Evolutionary conservation across 1,139 yeast species (phyloP), one percentile per base, ranked within the genome.

Genomic region (Yamadazyma atlantica): DNA sequence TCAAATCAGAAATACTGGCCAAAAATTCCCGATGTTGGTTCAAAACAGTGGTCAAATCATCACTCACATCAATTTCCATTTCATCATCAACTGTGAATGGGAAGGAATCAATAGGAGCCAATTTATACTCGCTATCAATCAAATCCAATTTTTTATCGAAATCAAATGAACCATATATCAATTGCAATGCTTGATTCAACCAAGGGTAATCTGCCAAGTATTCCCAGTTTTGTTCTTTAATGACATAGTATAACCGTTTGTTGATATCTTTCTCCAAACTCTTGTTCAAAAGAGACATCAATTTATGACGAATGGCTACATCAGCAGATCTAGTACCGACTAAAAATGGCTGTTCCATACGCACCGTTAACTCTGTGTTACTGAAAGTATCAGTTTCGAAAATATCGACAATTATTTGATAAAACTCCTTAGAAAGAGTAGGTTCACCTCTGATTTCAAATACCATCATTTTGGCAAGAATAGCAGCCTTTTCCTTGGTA

Each of bases 201-300:
- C 98, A 94, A 35, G 90, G 89, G 53, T 85, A 85, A 48, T 90
- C 97, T 0, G 95, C 92, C 35, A 94, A 69, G 51, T 77, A 85
- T 57, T 94, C 98, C 99, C 99, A 94, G 54, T 88, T 92, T 57
- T 94, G 98, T 50, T 92, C 97, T 28, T 92, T 73, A 24, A 94
- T 75, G 8, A 92, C 82, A 52, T 92, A 94, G 49, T 84, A 82
- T 30, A 94, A 66, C 43, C 98, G 73, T 57, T 87, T 89, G 49
- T 80, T 77, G 17, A 89, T 75, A 49, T 86, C 92, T 37, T 71
- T 75, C 44, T 94, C 97, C 45, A 94, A 69, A 48, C 96, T 85
- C 38, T 76, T 78, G 57, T 85, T 83, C 56, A 94, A 67, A 38
- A 94, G 85, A 0, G 76, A 64, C 95, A 94, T 86, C 49, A 94